Conservation (phyloP, 352 stramenopile genomes). For the Pythium utonaiense region DNA sequence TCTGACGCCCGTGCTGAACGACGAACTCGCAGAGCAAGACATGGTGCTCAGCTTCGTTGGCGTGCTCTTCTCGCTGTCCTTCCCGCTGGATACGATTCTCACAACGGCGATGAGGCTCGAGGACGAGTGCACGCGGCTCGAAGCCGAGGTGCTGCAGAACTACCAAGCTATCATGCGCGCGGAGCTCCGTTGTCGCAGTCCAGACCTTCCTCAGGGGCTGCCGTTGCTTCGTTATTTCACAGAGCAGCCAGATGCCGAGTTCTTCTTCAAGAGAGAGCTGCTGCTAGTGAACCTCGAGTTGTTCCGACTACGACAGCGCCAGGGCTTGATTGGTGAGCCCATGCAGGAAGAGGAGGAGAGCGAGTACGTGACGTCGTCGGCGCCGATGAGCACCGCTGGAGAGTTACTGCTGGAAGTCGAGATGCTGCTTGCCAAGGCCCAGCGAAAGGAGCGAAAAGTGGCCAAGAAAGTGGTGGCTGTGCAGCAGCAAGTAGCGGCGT, state of each 20-base stretch:
- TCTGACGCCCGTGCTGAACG: slow-evolving; percentile 43
- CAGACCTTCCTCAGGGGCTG: slow-evolving; percentile 5
- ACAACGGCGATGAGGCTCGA: slow-evolving; percentile 37
- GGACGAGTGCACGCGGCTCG: slow-evolving; percentile 30
- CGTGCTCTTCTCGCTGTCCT: slow-evolving; percentile 50
- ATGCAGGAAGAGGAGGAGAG: not conserved
- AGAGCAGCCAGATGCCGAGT: slow-evolving; percentile 35
- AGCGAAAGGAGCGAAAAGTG: slow-evolving; percentile 50
- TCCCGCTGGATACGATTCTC: slow-evolving; percentile 32
- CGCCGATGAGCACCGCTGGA: not conserved
- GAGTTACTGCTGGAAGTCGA: slow-evolving; percentile 23
- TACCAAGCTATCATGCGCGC: slow-evolving; percentile 29
- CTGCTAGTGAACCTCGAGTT: slow-evolving; percentile 35
- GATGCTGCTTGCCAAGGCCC: slow-evolving; percentile 24
- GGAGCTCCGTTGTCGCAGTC: slow-evolving; percentile 14
- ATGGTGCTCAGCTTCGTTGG: slow-evolving; percentile 59
- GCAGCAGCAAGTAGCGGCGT: slow-evolving; percentile 30
- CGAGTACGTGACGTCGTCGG: not conserved
- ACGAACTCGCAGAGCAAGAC: slow-evolving; percentile 37
- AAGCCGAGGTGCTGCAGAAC: slow-evolving; percentile 33
- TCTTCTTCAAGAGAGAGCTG: slow-evolving; percentile 46
- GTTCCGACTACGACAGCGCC: slow-evolving; percentile 1
- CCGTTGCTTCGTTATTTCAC: slow-evolving; percentile 42
- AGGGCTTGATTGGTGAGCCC: slow-evolving; percentile 1
- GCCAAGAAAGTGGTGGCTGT: slow-evolving; percentile 46